Base-by-base conservation (phyloP, 83 land plant genomes). In the Diphasiastrum complanatum region DNA sequence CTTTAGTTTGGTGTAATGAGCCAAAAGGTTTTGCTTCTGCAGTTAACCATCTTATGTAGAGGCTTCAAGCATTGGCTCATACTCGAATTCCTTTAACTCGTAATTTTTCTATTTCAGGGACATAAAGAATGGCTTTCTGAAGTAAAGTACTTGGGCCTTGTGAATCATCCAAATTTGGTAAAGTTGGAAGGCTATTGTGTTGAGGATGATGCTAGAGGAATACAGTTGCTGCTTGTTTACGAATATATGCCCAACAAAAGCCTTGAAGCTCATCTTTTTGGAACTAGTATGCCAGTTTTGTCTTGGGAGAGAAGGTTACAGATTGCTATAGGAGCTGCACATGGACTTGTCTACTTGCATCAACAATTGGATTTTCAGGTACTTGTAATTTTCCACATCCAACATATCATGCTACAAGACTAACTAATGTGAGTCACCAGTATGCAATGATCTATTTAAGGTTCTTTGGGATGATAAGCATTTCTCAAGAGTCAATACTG, bases 311-410 rank as follows among this genome's bases (percentile, higher is more conserved):
- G 28, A 23, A 76, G 89, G 58, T 49, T 85, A 45, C 68, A 75
- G 55, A 74, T 85, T 53, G 69, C 74, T 19, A 62, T 81, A 27
- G 89, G 83, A 18, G 78, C 85, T 1, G 89, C 89, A 27, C 58
- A 73, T 47, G 89, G 89, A 30, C 62, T 85, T 56, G 85, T 79
- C 6, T 85, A 85, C 51, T 76, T 85, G 61, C 89, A 85, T 64
- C 70, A 72, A 55, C 70, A 58, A 20, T 46, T 66, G n/a, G n/a
- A n/a, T n/a, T n/a, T n/a, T n/a, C n/a, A n/a, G n/a, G n/a, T n/a
- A n/a, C n/a, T n/a, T n/a, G n/a, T n/a, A n/a, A n/a, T n/a, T n/a
- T n/a, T n/a, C n/a, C n/a, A n/a, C n/a, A n/a, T n/a, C n/a, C n/a
- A n/a, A n/a, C n/a, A n/a, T n/a, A n/a, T n/a, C n/a, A n/a, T n/a